Evolutionary conservation across 345 rosid species (phyloP).

Genomic region (Salix purpurea): DNA sequence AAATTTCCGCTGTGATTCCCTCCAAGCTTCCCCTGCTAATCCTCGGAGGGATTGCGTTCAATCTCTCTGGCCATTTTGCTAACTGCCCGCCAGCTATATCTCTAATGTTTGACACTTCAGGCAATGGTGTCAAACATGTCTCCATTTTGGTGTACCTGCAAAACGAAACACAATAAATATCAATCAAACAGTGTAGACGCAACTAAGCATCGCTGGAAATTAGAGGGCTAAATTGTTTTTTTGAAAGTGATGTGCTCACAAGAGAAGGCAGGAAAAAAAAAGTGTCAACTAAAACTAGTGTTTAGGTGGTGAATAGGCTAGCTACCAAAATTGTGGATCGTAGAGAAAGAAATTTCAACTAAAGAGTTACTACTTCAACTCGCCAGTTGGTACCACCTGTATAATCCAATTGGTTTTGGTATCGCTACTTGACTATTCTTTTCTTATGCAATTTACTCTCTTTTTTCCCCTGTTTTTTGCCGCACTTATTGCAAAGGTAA

Average conservation of each 20-base stretch:
- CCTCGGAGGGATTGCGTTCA: constrained; percentile 74
- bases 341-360: constrained; percentile 4
- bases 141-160: constrained; percentile 84
- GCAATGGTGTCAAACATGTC: constrained; percentile 74
- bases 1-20: constrained; percentile 49
- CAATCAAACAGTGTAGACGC: background rate
- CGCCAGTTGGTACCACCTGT: constrained; percentile 17
- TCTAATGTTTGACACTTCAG: constrained; percentile 53
- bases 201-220: background rate
- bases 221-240: background rate
- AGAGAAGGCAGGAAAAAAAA: background rate
- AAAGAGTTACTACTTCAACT: background rate
- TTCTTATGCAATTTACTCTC: background rate
- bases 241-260: background rate
- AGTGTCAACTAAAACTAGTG: background rate
- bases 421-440: constrained; percentile 17
- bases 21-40: constrained; percentile 46
- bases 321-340: background rate
- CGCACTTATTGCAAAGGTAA: background rate
- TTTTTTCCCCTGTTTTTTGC: background rate
- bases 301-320: constrained; percentile 7
- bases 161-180: background rate
- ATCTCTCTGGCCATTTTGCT: constrained; percentile 77
- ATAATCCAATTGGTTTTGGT: constrained; percentile 28
- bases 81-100: constrained; percentile 68